A percentile compares a stretch with the other conserved stretches of the same genome.
These are phyloP conservation scores for Trichoderma citrinoviride DNA, from an alignment of 2,329 filamentous ascomycete species.

Conservation along the genomic window DNA sequence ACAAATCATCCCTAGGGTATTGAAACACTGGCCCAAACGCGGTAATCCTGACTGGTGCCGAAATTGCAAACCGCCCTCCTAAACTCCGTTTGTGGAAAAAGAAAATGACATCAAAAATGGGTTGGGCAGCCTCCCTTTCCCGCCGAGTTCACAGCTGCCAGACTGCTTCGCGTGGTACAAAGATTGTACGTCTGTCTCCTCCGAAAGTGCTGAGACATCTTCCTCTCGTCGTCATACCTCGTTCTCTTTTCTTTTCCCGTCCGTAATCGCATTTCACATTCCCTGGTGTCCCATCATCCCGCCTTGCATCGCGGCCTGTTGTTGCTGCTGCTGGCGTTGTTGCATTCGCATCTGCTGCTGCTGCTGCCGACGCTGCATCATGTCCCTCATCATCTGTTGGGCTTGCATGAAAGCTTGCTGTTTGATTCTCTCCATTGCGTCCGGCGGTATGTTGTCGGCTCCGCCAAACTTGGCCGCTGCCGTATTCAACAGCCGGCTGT, in stretches of 20 bases:
- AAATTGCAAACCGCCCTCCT: constrained; percentile 12
- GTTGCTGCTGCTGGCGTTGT: constrained; percentile 36
- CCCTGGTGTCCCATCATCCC: constrained; percentile 54
- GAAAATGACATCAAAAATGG: background rate
- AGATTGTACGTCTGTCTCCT: background rate
- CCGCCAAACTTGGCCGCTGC: constrained; percentile 41
- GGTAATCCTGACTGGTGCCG: constrained; percentile 16
- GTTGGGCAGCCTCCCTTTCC: background rate
- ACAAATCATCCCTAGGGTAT: constrained; percentile 33
- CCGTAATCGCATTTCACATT: constrained; percentile 37
- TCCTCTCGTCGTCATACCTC: background rate
- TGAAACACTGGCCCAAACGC: constrained; percentile 28
- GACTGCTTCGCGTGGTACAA: background rate
- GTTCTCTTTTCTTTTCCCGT: background rate
- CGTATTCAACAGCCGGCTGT: constrained; percentile 38
- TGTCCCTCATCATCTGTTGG: constrained; percentile 35
- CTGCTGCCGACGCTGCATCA: constrained; percentile 38
- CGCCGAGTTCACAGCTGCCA: background rate
- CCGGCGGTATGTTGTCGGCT: constrained; percentile 45
- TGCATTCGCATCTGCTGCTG: constrained; percentile 39
- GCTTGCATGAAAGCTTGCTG: constrained; percentile 41
- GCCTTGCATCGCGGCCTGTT: constrained; percentile 48
- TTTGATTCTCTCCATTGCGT: constrained; percentile 47
- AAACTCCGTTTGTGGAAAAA: constrained; percentile 15
- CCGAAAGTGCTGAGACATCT: constrained; percentile 18